Base-by-base conservation (phyloP, 345 rosid genomes). In the Melastoma malabathricum region DNA sequence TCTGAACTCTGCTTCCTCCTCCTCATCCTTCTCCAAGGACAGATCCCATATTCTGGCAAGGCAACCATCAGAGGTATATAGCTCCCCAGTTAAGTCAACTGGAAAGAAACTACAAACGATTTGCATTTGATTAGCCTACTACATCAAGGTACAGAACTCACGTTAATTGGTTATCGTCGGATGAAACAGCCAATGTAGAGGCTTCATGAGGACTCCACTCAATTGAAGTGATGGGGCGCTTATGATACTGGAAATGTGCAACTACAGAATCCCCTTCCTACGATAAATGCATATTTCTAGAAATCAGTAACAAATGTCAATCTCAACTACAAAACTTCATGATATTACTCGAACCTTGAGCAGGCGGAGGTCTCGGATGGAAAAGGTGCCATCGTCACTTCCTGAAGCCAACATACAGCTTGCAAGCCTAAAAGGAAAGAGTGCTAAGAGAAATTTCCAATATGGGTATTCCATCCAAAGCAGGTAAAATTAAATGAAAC, bases 341-440 rank as follows among this genome's bases (percentile, higher is more conserved):
- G 18, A 14, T 16, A 18, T 13, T 15, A 22, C n/a, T 53, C 49
- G 23, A 64, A 83, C 87, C 71, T 73, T 72, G 57, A 82, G 68
- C 64, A 74, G 61, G 71, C 98, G 77, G 64, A 92, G 88, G 70
- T 92, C 98, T 48, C 68, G 93, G 60, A 92, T 84, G 13, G 97
- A 79, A 75, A 87, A 87, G 54, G 90, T 68, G 47, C 98, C 98
- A 43, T 92, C 97, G 64, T 92, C 98, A 69, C 95, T 70, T 61
- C 95, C 98, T 16, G 97, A 92, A 44, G 95, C 98, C 74, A 92
- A 63, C 90, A 92, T 83, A 68, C 88, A 73, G 59, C 84, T 84
- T 51, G 95, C 98, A 64, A 79, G 66, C 81, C 95, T 92, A 65
- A 53, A 54, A 53, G 60, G 52, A 64, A 51, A 23, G 18, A 56